Conservation (phyloP, 2,329 filamentous ascomycete species). For the Hypoxylon sp. region DNA sequence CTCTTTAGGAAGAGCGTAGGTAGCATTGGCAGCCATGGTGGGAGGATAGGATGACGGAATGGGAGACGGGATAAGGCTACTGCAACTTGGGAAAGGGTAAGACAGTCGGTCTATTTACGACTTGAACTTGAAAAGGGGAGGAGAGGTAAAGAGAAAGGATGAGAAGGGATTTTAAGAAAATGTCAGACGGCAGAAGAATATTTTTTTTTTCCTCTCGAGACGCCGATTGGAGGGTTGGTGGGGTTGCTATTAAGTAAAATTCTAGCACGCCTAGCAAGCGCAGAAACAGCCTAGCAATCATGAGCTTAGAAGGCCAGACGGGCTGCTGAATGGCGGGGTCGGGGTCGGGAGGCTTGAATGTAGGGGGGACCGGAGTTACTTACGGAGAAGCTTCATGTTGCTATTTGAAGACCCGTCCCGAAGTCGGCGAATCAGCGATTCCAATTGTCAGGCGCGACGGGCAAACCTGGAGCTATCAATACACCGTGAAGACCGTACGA, state of each 20-base stretch:
- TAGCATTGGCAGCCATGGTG: conserved; percentile 46
- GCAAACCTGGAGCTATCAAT: conserved; percentile 12
- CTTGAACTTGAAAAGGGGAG: too few species aligned
- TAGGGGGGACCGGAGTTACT: conserved; percentile 29
- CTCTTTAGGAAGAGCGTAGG: conserved; percentile 48
- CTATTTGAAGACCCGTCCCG: conserved; percentile 18
- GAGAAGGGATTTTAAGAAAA: conserved; percentile 2
- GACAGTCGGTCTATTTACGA: conserved; percentile 1
- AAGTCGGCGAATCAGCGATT: conserved; percentile 29
- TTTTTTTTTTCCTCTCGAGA: conserved; percentile 17
- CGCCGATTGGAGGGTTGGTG: conserved; percentile 21
- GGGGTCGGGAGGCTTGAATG: not conserved
- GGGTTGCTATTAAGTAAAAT: conserved; percentile 28
- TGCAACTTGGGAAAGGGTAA: not conserved
- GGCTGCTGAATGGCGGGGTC: conserved; percentile 12
- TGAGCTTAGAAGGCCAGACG: too few species aligned
- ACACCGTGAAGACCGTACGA: not conserved
- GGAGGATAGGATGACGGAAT: not conserved
- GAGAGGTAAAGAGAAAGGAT: too few species aligned
- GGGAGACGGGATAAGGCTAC: conserved; percentile 1
- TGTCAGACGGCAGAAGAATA: conserved; percentile 6
- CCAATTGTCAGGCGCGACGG: conserved; percentile 13
- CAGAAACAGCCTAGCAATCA: conserved; percentile 12
- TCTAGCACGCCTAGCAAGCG: not conserved
- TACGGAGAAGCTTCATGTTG: conserved; percentile 7